phyloP scores from a whole-genome alignment of 2,329 filamentous ascomycete genomes.

The Sporothrix phasma region DNA sequence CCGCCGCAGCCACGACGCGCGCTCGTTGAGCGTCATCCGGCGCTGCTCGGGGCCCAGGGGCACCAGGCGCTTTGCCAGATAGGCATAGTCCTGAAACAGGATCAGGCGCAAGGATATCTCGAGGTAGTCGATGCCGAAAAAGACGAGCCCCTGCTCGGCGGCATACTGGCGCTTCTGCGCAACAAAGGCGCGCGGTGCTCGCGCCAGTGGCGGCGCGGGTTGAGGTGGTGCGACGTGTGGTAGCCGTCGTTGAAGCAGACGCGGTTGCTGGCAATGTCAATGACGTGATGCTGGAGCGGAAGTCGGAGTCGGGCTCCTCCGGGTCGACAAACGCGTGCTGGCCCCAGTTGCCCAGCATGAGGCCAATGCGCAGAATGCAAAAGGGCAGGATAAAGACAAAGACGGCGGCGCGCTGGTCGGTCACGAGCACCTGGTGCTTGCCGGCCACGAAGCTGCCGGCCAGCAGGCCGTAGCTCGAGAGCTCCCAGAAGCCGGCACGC shows the following conservation, averaged over 20 bases:
- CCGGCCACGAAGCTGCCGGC: conserved; percentile 30
- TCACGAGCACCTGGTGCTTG: conserved; percentile 26
- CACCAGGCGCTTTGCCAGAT: conserved; percentile 60
- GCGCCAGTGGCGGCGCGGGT: conserved; percentile 70
- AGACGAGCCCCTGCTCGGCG: conserved; percentile 59
- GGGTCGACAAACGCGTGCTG: conserved; percentile 75
- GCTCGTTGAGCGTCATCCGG: conserved; percentile 52
- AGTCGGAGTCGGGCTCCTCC: conserved; percentile 65
- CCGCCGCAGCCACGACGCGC: conserved; percentile 50
- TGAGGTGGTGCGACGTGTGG: conserved; percentile 71
- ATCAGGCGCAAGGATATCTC: conserved; percentile 62
- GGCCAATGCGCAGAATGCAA: conserved; percentile 52
- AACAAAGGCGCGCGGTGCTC: conserved; percentile 65
- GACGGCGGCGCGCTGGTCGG: conserved; percentile 46
- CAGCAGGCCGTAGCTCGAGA: conserved; percentile 44
- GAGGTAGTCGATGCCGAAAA: conserved; percentile 72
- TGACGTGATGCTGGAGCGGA: conserved; percentile 69
- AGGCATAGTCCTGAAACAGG: conserved; percentile 61
- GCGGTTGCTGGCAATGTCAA: conserved; percentile 70
- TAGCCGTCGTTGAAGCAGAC: conserved; percentile 78
- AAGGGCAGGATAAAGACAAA: conserved; percentile 61
- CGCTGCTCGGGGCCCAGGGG: conserved; percentile 61
- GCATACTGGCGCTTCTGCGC: conserved; percentile 58
- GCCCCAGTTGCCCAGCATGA: conserved; percentile 80
- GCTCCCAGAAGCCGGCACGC: conserved; percentile 52